Evolutionary conservation across 371 early-diverging fungal genomes (phyloP).

Genomic region (Mortierella sp.): DNA sequence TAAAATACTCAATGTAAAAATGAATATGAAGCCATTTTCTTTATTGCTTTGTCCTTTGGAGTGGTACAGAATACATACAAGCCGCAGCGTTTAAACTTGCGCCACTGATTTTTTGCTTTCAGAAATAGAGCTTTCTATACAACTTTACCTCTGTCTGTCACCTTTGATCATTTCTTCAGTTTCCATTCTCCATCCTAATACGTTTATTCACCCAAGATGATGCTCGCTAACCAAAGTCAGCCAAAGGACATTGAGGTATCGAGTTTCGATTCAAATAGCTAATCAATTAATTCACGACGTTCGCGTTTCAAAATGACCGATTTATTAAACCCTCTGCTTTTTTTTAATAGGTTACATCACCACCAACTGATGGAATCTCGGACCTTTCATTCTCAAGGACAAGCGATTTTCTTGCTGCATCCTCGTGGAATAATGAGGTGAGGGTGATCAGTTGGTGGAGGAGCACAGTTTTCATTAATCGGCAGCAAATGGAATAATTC

Average conservation of each 20-base stretch:
- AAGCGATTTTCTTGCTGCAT: slow-evolving; percentile 86
- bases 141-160: not conserved
- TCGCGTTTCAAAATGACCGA: no score
- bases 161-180: not conserved
- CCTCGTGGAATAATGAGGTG: slow-evolving; percentile 96
- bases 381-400: slow-evolving; percentile 82
- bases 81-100: not conserved
- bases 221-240: slow-evolving; percentile 46
- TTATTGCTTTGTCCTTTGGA: not conserved
- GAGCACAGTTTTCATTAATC: no score
- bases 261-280: not conserved
- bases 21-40: not conserved
- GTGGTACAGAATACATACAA: not conserved
- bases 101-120: not conserved
- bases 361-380: slow-evolving; percentile 89
- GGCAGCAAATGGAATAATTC: no score
- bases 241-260: slow-evolving; percentile 53
- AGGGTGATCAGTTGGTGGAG: no score
- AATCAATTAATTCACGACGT: not conserved
- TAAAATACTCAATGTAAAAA: no score
- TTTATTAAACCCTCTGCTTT: no score
- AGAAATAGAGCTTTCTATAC: not conserved
- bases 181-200: not conserved
- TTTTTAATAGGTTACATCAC: slow-evolving; percentile 67
- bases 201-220: slow-evolving; percentile 27